Evolutionary conservation across 1,284 basidiomycete species (phyloP).

Genomic region (Meripilus lineatus): DNA sequence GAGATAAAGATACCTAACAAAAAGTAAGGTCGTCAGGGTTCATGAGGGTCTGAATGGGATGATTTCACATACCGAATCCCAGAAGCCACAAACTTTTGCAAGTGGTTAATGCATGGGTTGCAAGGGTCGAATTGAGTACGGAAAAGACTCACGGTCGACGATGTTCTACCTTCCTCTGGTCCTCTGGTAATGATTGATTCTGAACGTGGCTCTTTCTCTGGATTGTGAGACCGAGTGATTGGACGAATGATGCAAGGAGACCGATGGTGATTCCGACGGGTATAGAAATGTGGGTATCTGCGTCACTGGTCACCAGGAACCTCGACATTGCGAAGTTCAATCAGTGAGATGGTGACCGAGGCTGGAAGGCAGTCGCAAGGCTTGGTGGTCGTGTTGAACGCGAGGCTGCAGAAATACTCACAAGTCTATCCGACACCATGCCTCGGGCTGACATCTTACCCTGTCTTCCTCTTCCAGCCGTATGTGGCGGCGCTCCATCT

Average conservation of each 20-base stretch:
- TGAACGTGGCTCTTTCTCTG: conserved; percentile 93
- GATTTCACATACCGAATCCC: conserved; percentile 60
- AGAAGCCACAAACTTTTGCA: conserved; percentile 69
- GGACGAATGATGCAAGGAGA: conserved; percentile 84
- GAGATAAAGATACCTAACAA: conserved; percentile 67
- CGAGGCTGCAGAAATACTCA: too few relatives aligned
- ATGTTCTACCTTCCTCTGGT: conserved; percentile 64
- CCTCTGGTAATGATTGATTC: conserved; percentile 70
- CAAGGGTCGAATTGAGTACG: conserved; percentile 8
- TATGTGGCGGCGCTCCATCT: too few relatives aligned
- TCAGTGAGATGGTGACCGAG: too few relatives aligned
- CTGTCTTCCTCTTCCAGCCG: too few relatives aligned
- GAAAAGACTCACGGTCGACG: conserved; percentile 63
- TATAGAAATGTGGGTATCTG: conserved; percentile 38
- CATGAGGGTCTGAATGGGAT: neutral
- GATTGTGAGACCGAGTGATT: conserved; percentile 89
- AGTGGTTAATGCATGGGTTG: conserved; percentile 1
- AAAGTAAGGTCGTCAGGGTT: too few relatives aligned
- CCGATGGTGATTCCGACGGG: conserved; percentile 66
- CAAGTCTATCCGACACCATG: too few relatives aligned
- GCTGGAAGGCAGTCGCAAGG: too few relatives aligned
- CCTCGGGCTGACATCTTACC: too few relatives aligned
- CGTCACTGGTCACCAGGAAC: conserved; percentile 19
- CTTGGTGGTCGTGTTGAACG: too few relatives aligned
- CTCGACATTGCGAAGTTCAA: conserved; percentile 4